phyloP scores from a whole-genome alignment of 192 early-diverging fungal species.

The Podila clonocystis region DNA sequence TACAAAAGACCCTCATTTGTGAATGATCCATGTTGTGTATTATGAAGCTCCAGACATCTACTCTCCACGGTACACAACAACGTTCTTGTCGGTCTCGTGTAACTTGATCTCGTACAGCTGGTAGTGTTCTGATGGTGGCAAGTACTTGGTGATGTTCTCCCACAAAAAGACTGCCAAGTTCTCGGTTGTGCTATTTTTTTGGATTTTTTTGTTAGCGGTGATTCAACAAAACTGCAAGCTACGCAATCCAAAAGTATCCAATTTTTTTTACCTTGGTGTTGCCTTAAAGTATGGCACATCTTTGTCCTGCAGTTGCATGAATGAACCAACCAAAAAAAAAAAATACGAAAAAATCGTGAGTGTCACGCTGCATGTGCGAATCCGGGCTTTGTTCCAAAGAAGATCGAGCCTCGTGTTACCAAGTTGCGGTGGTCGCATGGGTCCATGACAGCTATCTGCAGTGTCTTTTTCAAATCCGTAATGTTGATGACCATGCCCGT shows the following conservation, averaged over 20 bases:
- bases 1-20: neutral
- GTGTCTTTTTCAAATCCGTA: slow-evolving; percentile 79
- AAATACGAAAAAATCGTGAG: neutral
- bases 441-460: slow-evolving; percentile 78
- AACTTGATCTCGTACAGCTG: slow-evolving; percentile 68
- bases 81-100: slow-evolving; percentile 77
- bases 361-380: neutral
- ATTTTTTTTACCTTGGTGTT: slow-evolving; percentile 61
- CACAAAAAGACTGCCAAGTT: slow-evolving; percentile 91
- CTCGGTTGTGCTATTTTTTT: slow-evolving; percentile 81
- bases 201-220: too few relatives aligned
- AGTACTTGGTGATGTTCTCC: slow-evolving; percentile 58
- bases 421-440: slow-evolving; percentile 89
- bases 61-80: slow-evolving; percentile 77
- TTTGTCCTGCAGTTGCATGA: slow-evolving; percentile 63
- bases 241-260: too few relatives aligned
- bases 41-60: slow-evolving; percentile 4
- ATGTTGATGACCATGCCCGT: slow-evolving; percentile 94
- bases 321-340: neutral
- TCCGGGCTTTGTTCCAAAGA: neutral
- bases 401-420: slow-evolving; percentile 49
- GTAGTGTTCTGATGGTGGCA: slow-evolving; percentile 36
- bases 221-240: too few relatives aligned
- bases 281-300: slow-evolving; percentile 83
- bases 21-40: neutral